Conservation (phyloP, 1,284 basidiomycete genomes). For the Tilletia horrida region DNA sequence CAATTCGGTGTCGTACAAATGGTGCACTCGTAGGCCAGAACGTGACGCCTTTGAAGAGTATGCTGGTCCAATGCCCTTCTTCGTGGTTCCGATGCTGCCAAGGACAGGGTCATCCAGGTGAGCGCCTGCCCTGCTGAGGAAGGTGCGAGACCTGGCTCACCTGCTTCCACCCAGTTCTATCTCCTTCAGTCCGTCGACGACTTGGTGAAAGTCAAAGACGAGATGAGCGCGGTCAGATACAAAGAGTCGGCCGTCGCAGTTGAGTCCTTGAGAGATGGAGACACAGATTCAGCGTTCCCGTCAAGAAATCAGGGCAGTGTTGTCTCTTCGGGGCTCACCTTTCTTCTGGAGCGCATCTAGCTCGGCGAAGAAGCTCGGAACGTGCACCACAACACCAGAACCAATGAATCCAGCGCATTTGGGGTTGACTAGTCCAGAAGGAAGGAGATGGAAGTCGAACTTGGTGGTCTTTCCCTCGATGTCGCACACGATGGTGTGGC, state of each 20-base stretch:
- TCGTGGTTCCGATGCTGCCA: conserved; percentile 89
- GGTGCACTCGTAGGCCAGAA: conserved; percentile 90
- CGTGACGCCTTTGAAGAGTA: conserved; percentile 97
- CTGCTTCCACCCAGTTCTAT: conserved; percentile 82
- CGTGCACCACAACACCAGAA: conserved; percentile 87
- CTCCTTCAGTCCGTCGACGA: conserved; percentile 97
- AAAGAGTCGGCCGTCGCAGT: conserved; percentile 80
- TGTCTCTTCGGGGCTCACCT: conserved; percentile 61
- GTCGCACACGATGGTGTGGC: conserved; percentile 92
- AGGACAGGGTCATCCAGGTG: not conserved
- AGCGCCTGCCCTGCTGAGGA: not conserved
- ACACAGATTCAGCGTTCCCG: too few species aligned
- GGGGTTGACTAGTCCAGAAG: conserved; percentile 87
- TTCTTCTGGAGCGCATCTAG: conserved; percentile 80
- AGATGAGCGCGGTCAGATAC: conserved; percentile 94
- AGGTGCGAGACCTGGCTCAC: not conserved
- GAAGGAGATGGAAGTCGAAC: conserved; percentile 92
- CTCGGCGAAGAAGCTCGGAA: conserved; percentile 92
- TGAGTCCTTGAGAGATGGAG: conserved; percentile 62
- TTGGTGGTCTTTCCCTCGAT: conserved; percentile 71
- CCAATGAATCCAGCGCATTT: conserved; percentile 84
- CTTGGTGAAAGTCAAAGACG: conserved; percentile 98
- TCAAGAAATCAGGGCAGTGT: too few species aligned
- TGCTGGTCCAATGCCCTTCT: conserved; percentile 95
- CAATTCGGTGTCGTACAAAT: conserved; percentile 81